These are phyloP conservation scores for Globisporangium nodosum DNA, from an alignment of 352 stramenopile species.

Conservation along the genomic window DNA sequence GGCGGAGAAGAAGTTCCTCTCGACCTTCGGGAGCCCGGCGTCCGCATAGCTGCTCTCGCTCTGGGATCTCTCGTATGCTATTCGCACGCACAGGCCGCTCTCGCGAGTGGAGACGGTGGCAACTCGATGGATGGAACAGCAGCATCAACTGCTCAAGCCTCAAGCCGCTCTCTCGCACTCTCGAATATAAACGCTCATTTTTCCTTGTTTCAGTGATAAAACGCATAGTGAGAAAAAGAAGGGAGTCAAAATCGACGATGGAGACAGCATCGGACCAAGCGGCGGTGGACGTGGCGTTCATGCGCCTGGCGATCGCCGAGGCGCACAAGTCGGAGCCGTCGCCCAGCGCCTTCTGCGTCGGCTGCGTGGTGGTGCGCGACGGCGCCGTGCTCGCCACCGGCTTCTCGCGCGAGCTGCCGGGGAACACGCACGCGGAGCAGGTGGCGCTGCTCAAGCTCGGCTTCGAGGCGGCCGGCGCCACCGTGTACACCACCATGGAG, in stretches of 20 bases:
- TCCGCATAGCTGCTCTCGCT: background rate
- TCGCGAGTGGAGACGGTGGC: background rate
- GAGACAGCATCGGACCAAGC: background rate
- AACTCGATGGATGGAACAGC: background rate
- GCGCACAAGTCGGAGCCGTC: constrained; percentile 69
- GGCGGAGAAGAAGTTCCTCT: constrained; percentile 22
- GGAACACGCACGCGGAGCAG: constrained; percentile 88
- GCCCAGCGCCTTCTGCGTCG: constrained; percentile 77
- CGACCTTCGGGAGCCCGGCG: constrained; percentile 14
- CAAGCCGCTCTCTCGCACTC: background rate
- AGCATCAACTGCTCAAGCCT: background rate
- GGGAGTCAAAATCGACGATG: background rate
- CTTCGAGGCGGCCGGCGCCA: constrained; percentile 56
- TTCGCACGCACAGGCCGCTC: background rate
- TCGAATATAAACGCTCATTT: background rate
- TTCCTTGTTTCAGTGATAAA: too few species aligned
- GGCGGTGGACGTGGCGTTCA: constrained; percentile 42
- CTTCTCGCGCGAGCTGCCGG: constrained; percentile 81
- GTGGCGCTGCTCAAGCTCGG: constrained; percentile 78
- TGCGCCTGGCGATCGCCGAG: constrained; percentile 75
- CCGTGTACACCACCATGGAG: constrained; percentile 89
- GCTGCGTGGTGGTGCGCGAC: constrained; percentile 69
- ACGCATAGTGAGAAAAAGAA: too few species aligned
- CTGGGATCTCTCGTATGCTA: background rate
- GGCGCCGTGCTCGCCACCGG: constrained; percentile 54